Percentiles rank a stretch among this genome's conserved stretches.
Conservation (phyloP, 345 rosid species). For the Erysimum cheiranthoides region DNA sequence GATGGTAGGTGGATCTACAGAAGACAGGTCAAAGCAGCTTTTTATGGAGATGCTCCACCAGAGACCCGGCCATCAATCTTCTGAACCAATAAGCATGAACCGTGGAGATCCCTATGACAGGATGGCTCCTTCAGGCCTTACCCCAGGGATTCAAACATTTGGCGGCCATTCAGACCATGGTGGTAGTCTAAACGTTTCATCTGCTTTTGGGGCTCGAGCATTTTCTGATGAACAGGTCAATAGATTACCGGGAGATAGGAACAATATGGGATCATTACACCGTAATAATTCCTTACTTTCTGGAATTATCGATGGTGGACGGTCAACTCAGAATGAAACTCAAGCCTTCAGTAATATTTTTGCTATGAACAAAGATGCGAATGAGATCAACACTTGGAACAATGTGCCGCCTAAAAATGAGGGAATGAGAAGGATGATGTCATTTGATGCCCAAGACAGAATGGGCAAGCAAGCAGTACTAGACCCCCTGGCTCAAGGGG, state of each 20-base stretch:
- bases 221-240: constrained; percentile 36
- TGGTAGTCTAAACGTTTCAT: constrained; percentile 38
- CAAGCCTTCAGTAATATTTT: constrained; percentile 41
- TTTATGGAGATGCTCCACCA: constrained; percentile 55
- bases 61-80: constrained; percentile 49
- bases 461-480: constrained; percentile 48
- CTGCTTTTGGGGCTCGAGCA: constrained; percentile 39
- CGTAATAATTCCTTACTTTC: constrained; percentile 47
- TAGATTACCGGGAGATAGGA: constrained; percentile 43
- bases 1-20: constrained; percentile 57
- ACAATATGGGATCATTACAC: constrained; percentile 44
- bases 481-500: constrained; percentile 40
- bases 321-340: constrained; percentile 41
- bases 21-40: constrained; percentile 62
- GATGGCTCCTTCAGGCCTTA: constrained; percentile 52
- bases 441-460: constrained; percentile 50
- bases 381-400: constrained; percentile 45
- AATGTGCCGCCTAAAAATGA: constrained; percentile 44
- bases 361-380: constrained; percentile 40
- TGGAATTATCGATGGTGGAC: constrained; percentile 46
- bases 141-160: not conserved
- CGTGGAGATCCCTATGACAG: constrained; percentile 56
- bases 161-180: constrained; percentile 47
- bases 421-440: constrained; percentile 44
- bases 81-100: constrained; percentile 49